Evolutionary conservation across 306 rosid species (phyloP).

Genomic region (Trichosanthes truncata): DNA sequence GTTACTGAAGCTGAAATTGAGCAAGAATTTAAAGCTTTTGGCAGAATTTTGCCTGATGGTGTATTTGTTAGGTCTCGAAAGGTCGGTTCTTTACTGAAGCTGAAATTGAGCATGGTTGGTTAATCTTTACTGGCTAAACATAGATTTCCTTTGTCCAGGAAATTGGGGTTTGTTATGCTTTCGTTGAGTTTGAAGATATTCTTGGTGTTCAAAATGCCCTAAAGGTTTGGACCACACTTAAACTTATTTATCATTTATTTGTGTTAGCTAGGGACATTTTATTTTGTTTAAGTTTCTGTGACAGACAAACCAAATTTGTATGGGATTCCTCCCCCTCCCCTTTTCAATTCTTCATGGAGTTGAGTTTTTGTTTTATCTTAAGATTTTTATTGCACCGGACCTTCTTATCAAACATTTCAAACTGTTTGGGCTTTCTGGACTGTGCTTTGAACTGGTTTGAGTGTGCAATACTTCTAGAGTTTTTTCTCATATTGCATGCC

Average conservation of each 20-base stretch:
- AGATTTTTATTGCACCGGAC: background rate
- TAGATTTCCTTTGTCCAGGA: slow-evolving; percentile 46
- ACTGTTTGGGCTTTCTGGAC: background rate
- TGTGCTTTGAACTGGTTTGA: background rate
- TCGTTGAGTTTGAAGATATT: slow-evolving; percentile 92
- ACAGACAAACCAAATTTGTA: background rate
- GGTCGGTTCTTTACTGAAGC: slow-evolving; percentile 27
- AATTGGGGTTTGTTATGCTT: slow-evolving; percentile 89
- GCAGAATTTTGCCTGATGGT: slow-evolving; percentile 73
- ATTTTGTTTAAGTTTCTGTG: background rate
- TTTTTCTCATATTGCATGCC: background rate
- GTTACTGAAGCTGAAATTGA: slow-evolving; percentile 77
- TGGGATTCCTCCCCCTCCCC: background rate
- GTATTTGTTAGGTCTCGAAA: slow-evolving; percentile 73
- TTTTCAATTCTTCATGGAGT: background rate
- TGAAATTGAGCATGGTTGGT: background rate
- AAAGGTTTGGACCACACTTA: slow-evolving; percentile 35
- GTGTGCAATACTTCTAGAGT: background rate
- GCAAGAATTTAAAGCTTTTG: slow-evolving; percentile 66
- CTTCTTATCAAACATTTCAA: background rate
- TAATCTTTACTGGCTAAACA: slow-evolving; percentile 15
- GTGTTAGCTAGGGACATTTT: background rate
- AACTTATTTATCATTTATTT: background rate
- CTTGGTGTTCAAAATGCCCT: slow-evolving; percentile 74
- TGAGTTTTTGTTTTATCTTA: background rate